Evolutionary conservation across 108 stramenopile species (phyloP).

Genomic region (Nitzschia putrida): DNA sequence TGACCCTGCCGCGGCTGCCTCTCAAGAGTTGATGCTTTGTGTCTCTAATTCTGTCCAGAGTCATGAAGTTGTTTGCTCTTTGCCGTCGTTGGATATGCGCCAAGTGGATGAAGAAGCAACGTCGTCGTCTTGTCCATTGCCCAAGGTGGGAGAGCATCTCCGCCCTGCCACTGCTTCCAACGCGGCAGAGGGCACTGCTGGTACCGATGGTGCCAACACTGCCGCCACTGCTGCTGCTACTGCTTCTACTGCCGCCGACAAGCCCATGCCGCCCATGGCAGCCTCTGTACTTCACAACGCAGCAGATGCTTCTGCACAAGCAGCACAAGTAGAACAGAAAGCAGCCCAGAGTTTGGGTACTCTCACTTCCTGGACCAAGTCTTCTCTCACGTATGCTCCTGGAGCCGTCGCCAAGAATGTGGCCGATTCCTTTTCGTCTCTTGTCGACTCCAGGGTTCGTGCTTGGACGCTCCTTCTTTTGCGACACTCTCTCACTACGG

Average conservation of each 20-base stretch:
- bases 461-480: slow-evolving; percentile 65
- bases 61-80: slow-evolving; percentile 48
- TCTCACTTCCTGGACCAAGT: slow-evolving; percentile 61
- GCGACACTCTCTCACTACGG: slow-evolving; percentile 59
- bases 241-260: background rate
- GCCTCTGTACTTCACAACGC: slow-evolving; percentile 44
- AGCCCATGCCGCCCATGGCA: slow-evolving; percentile 33
- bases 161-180: background rate
- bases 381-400: slow-evolving; percentile 51
- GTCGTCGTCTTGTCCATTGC: slow-evolving; percentile 23
- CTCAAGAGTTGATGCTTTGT: slow-evolving; percentile 32
- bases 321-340: slow-evolving; percentile 40
- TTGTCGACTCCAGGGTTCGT: slow-evolving; percentile 54
- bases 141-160: slow-evolving; percentile 42
- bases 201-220: background rate
- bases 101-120: slow-evolving; percentile 32
- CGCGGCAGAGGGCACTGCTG: background rate
- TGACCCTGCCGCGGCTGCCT: slow-evolving; percentile 10
- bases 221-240: background rate
- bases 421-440: slow-evolving; percentile 49
- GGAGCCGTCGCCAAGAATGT: slow-evolving; percentile 45
- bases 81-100: slow-evolving; percentile 54
- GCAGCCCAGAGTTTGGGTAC: slow-evolving; percentile 42
- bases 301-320: slow-evolving; percentile 35
- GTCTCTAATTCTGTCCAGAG: slow-evolving; percentile 30